Conservation (phyloP, 2,329 filamentous ascomycete species). For the Xylogone sp. region DNA sequence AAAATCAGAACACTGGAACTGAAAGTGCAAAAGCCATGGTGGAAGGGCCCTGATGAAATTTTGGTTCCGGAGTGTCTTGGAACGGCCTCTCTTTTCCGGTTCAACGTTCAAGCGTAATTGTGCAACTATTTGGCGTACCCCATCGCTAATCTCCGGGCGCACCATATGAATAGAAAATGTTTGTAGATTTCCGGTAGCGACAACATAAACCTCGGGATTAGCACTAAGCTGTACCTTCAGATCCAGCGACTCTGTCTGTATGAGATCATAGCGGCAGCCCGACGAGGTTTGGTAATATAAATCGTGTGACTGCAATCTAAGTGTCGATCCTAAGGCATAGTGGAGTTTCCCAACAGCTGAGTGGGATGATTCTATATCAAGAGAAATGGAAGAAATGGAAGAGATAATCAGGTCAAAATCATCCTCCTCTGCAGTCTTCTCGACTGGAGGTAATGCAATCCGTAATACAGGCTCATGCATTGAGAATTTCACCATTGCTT, state of each 20-base stretch:
- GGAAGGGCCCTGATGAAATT: slow-evolving; percentile 79
- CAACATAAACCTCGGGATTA: slow-evolving; percentile 79
- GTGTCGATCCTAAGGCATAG: slow-evolving; percentile 79
- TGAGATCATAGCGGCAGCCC: slow-evolving; percentile 78
- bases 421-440: slow-evolving; percentile 59
- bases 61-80: slow-evolving; percentile 47
- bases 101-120: slow-evolving; percentile 73
- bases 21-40: slow-evolving; percentile 77
- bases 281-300: slow-evolving; percentile 91
- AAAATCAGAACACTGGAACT: slow-evolving; percentile 83
- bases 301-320: slow-evolving; percentile 80
- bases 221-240: slow-evolving; percentile 82
- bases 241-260: slow-evolving; percentile 85
- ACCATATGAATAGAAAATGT: slow-evolving; percentile 89
- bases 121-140: slow-evolving; percentile 83
- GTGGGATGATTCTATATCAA: slow-evolving; percentile 96
- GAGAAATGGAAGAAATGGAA: slow-evolving; percentile 86
- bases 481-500: slow-evolving; percentile 91
- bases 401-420: slow-evolving; percentile 96
- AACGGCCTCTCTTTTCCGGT: slow-evolving; percentile 51
- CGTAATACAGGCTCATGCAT: slow-evolving; percentile 94
- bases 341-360: slow-evolving; percentile 78
- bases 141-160: slow-evolving; percentile 87
- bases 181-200: slow-evolving; percentile 74
- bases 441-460: slow-evolving; percentile 79